Base-by-base conservation (phyloP, 805 yeast species). In the Yamadazyma scolyti region DNA sequence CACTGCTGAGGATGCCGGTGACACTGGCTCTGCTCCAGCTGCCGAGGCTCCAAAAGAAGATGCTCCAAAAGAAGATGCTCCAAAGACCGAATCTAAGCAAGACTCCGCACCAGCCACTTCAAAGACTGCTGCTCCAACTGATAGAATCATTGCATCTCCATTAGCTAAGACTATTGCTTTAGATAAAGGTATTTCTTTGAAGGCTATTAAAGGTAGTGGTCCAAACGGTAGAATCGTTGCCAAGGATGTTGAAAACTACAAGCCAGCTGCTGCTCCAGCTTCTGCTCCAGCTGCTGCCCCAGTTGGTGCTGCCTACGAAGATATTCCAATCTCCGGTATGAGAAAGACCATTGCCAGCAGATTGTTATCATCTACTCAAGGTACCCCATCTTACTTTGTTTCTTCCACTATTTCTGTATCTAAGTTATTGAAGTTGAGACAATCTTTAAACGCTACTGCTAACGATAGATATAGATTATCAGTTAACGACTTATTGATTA, bases 161-260 rank as follows among this genome's bases (percentile, higher is more conserved):
- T 69, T 83, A 44, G 98, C 98, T 39, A 90, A 90, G 73, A 79
- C 78, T 45, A 69, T 93, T 43, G 98, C 98, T 38, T 71, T 89
- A 46, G 96, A 90, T 61, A 77, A 81, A 61, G 98, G 97, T 50
- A 71, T 90, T 52, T 73, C 94, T 25, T 75, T 90, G 53, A 86
- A 83, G 68, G 77, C 77, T 50, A 70, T 93, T 54, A 77, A 77
- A 61, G 97, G 97, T 54, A 65, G 96, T 25, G 98, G 98, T 48
- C 97, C 97, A 56, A 73, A 73, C 52, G 97, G 97, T 47, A 85
- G 98, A 71, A 86, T 93, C 57, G 73, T 85, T 44, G 93, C 89
- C 53, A 78, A 78, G 50, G 98, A 93, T 58, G 83, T 93, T 44
- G 97, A 90, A 66, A 67, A 68, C 50, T 75, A 66, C 68, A 68